Evolutionary conservation across 2,329 filamentous ascomycete genomes (phyloP), one percentile per base, ranked within the genome.

Genomic region (Ramularia endophylla): DNA sequence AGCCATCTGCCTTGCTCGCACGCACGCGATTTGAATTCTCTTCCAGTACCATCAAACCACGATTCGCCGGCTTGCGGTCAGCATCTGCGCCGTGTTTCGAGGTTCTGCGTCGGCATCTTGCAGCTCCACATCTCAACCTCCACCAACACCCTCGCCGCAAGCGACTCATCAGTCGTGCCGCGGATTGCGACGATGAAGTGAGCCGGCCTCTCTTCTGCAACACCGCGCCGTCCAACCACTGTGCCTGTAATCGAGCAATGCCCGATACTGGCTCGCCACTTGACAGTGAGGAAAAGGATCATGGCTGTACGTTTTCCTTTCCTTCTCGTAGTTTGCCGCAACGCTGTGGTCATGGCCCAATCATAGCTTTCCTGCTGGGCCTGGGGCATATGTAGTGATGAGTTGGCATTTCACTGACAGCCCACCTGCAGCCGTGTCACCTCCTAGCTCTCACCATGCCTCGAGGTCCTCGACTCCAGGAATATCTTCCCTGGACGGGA

Each of bases 321-420:
- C 33, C 46, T 38, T 41, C 40, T 44, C 42, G 52, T 44, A 36
- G 40, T 47, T 43, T 36, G 43, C 44, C 44, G 40, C 46, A 37
- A 37, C 40, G 36, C 41, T 38, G 29, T 30, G 32, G 34, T 38
- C 33, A 27, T 36, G 13, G 41, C 39, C 52, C 50, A 56, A 57
- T 56, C 54, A 56, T 28, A 43, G 27, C 39, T 41, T 40, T 48
- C 38, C 51, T 44, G 46, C 42, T 27, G 36, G 40, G 38, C 51
- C 44, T 42, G 35, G 41, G 44, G 48, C 38, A 39, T 44, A 48
- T 57, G 57, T 56, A 57, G 43, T 51, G 52, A 55, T 60, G 57
- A 57, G 57, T 57, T 60, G 57, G 58, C 59, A 57, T 45, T 54
- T n/a, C n/a, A 52, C 54, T 51, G 47, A 45, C 36, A 25, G 33